A percentile compares a stretch with the other conserved stretches of the same genome.
phyloP scores from a whole-genome alignment of 129 eudicot genomes.

The Arctium minus region DNA sequence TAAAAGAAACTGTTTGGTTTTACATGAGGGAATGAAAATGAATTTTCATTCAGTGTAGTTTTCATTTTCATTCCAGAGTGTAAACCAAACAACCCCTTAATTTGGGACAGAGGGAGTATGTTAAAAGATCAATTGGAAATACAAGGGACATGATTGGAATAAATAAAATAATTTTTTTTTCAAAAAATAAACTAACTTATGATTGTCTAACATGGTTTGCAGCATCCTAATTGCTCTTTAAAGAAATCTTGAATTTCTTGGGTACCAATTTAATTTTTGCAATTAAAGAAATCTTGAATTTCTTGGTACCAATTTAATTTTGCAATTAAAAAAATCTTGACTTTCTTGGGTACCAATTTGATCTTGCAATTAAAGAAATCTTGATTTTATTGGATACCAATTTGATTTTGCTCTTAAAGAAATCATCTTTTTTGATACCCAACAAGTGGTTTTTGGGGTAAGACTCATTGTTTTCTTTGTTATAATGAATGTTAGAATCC shows the following conservation, averaged over 20 bases:
- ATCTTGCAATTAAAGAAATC: not conserved
- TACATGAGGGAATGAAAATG: too few species aligned
- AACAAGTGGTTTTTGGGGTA: constrained; percentile 11
- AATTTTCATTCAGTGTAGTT: too few species aligned
- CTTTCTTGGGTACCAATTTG: not conserved
- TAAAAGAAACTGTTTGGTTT: too few species aligned
- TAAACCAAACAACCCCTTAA: too few species aligned
- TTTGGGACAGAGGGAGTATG: too few species aligned
- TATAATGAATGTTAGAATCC: constrained; percentile 3
- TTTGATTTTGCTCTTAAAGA: not conserved
- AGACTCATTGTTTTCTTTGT: constrained; percentile 4
- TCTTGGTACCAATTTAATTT: not conserved
- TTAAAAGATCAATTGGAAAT: too few species aligned
- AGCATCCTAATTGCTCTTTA: too few species aligned
- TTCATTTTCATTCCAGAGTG: too few species aligned
- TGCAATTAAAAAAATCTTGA: not conserved
- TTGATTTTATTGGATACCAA: not conserved
- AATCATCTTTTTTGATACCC: not conserved
- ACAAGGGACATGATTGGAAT: not conserved
- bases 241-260: not conserved
- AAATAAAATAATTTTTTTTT: too few species aligned
- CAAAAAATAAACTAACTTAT: too few species aligned
- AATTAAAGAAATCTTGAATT: too few species aligned
- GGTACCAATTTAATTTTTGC: not conserved
- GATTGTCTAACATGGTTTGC: too few species aligned